Base-by-base conservation (phyloP, 495 filamentous ascomycete species). In the Penicillium subrubescens region DNA sequence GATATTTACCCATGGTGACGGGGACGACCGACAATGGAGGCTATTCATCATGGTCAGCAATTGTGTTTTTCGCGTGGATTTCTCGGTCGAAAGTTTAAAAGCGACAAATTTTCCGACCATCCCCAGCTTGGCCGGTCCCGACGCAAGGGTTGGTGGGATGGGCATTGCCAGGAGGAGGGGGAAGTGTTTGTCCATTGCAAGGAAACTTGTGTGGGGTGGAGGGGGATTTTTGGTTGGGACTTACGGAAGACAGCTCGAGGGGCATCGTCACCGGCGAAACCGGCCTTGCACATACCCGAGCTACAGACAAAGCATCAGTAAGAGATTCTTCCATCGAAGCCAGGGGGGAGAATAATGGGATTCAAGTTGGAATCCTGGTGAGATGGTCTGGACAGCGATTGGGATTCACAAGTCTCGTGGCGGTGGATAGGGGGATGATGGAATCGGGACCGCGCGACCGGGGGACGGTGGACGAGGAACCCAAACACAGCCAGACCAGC, bases 231-330 rank as follows among this genome's bases (percentile, higher is more conserved):
- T 17, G 44, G 10, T 56, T 67, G 67, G 70, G 65, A 97, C 95
- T 97, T 92, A 99, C 95, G 95, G 89, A 99, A 99, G 77, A 99
- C 95, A 83, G 95, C 95, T 86, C 95, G 88, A 73, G 95, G 95
- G 83, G 95, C 95, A 93, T 99, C 95, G 79, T 99, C 95, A 94
- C 95, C 95, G 85, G 95, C 95, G 85, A 99, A 99, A 92, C 95
- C 95, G 91, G 95, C 95, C 87, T 99, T 99, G 85, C 95, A 99
- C 95, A 99, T 99, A 89, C 95, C 95, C 82, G 95, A 99, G 87
- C 95, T 99, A 80, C 31, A 75, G 51, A 56, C 60, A 67, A 70
- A 61, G 62, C 73, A 81, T 90, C 77, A 90, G 89, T 78, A 70
- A 73, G 62, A 48, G 60, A 51, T 23, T 46, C 63, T 59, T 62